Percentiles rank a stretch among this genome's conserved stretches.
Conservation (phyloP, 768 basidiomycete genomes). For the Pleurotus citrinopileatus region DNA sequence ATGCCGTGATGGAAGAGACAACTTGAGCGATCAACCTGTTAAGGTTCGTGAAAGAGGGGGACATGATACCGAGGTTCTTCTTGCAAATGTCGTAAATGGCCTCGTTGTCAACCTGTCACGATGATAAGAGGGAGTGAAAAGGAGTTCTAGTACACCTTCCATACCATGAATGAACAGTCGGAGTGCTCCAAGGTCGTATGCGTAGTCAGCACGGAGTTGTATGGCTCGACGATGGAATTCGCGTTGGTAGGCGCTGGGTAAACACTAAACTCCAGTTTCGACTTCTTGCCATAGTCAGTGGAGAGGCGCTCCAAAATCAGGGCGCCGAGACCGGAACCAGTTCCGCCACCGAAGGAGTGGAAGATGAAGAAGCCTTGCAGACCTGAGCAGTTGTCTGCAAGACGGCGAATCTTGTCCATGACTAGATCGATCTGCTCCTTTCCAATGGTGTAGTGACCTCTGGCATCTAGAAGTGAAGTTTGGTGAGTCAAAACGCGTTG, state of each 20-base stretch:
- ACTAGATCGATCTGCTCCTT: slow-evolving; percentile 97
- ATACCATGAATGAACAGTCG: slow-evolving; percentile 99
- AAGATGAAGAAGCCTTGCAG: slow-evolving; percentile 99
- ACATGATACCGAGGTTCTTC: slow-evolving; percentile 81
- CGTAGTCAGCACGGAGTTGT: slow-evolving; percentile 97
- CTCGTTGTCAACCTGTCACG: slow-evolving; percentile 90
- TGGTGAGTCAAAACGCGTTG: neutral
- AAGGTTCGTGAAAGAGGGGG: slow-evolving; percentile 89
- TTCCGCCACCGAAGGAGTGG: slow-evolving; percentile 99
- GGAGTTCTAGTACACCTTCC: slow-evolving; percentile 8
- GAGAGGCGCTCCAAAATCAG: slow-evolving; percentile 96
- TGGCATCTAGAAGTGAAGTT: slow-evolving; percentile 64
- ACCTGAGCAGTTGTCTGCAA: slow-evolving; percentile 97
- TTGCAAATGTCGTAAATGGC: slow-evolving; percentile 99
- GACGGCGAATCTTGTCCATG: slow-evolving; percentile 94
- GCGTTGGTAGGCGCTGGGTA: slow-evolving; percentile 95
- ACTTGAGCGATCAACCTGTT: slow-evolving; percentile 98
- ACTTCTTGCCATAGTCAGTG: slow-evolving; percentile 99
- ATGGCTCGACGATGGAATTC: slow-evolving; percentile 97
- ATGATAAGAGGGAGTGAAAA: neutral
- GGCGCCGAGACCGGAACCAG: slow-evolving; percentile 98
- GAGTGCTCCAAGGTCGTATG: slow-evolving; percentile 99
- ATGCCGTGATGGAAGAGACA: slow-evolving; percentile 96
- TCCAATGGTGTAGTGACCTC: slow-evolving; percentile 98
- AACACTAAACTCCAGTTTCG: slow-evolving; percentile 97